Evolutionary conservation across 2,329 filamentous ascomycete genomes (phyloP).

Genomic region (Cladosporium sp.): DNA sequence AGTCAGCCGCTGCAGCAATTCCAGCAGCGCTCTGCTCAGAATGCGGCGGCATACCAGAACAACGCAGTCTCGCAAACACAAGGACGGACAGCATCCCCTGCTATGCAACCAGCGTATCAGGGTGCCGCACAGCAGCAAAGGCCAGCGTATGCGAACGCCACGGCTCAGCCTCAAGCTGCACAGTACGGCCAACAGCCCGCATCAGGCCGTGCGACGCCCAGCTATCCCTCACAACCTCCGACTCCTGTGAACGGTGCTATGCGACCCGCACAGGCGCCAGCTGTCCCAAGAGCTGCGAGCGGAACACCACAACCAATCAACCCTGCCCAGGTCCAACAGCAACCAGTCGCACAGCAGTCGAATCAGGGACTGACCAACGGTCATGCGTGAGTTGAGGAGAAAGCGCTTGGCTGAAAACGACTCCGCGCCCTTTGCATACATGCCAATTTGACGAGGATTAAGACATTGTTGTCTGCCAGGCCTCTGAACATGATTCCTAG

Average conservation of each 20-base stretch:
- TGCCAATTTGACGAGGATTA: neutral
- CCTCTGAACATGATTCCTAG: neutral
- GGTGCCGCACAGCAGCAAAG: constrained; percentile 9
- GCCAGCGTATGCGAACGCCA: constrained; percentile 18
- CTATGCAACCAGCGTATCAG: constrained; percentile 21
- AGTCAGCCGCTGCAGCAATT: constrained; percentile 28
- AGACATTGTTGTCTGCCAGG: neutral
- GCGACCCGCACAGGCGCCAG: neutral
- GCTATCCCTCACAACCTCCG: constrained; percentile 31
- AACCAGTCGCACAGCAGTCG: neutral
- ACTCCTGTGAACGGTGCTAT: constrained; percentile 31
- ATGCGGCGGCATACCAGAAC: constrained; percentile 29
- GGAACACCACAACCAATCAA: constrained; percentile 13
- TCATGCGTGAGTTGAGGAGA: neutral
- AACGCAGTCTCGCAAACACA: constrained; percentile 23
- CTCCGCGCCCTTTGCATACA: neutral
- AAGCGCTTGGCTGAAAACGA: neutral
- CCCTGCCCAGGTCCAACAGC: neutral
- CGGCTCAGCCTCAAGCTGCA: constrained; percentile 18
- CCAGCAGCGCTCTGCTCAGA: constrained; percentile 28
- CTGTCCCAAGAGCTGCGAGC: neutral
- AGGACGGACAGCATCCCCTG: constrained; percentile 31
- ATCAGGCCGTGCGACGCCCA: constrained; percentile 33
- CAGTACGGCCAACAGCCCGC: constrained; percentile 27
- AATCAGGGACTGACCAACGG: neutral